Evolutionary conservation across 352 stramenopile species (phyloP).

Genomic region (Thraustochytrium striatum): DNA sequence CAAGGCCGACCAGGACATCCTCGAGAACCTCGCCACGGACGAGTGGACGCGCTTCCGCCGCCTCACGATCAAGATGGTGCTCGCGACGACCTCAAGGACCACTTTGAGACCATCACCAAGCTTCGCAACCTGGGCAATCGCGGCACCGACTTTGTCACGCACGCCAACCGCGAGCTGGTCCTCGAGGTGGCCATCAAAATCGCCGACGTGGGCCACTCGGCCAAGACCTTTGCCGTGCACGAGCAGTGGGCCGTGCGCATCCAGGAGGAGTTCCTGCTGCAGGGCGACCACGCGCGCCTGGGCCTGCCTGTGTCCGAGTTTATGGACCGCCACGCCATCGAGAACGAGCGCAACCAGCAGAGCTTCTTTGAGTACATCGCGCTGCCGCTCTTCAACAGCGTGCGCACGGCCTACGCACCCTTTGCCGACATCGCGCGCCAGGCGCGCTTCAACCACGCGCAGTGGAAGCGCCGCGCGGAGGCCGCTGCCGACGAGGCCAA

Average conservation of each 20-base stretch:
- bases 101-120: conserved; percentile 56
- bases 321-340: conserved; percentile 57
- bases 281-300: conserved; percentile 90
- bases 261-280: conserved; percentile 88
- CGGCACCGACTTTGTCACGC: conserved; percentile 2
- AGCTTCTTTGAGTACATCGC: conserved; percentile 91
- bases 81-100: conserved; percentile 64
- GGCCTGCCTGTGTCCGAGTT: conserved; percentile 80
- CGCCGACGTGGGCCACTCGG: conserved; percentile 88
- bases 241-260: conserved; percentile 86
- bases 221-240: conserved; percentile 76
- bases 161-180: conserved; percentile 56
- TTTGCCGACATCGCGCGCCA: conserved; percentile 19
- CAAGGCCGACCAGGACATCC: conserved; percentile 1
- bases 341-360: conserved; percentile 85
- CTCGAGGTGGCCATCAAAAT: conserved; percentile 71
- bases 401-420: not conserved
- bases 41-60: conserved; percentile 57
- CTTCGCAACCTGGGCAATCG: conserved; percentile 8
- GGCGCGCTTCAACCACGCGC: not conserved
- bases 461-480: conserved; percentile 27
- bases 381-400: conserved; percentile 68
- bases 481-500: too few relatives aligned
- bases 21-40: conserved; percentile 36
- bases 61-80: conserved; percentile 60